phyloP scores from a whole-genome alignment of 306 rosid genomes.

The Quercus dentata region DNA sequence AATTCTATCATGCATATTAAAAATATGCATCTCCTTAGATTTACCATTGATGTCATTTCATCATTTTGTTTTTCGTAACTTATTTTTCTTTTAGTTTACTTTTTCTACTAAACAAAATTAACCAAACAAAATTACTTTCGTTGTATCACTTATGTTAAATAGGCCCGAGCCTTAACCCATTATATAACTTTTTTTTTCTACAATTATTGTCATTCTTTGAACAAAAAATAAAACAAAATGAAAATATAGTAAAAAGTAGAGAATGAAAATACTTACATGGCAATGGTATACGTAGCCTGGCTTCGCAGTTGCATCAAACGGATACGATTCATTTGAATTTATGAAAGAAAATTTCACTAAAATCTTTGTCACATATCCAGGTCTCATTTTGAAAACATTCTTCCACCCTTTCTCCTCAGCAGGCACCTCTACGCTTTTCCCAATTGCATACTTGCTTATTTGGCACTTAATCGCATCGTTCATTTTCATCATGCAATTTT shows the following conservation, averaged over 20 bases:
- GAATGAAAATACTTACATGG: conserved; percentile 34
- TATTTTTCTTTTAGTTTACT: too few relatives aligned
- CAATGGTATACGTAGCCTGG: conserved; percentile 59
- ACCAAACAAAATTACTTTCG: too few relatives aligned
- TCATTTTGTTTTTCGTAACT: too few relatives aligned
- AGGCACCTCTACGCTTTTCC: conserved; percentile 32
- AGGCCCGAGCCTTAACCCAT: too few relatives aligned
- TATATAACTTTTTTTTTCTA: too few relatives aligned
- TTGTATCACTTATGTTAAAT: too few relatives aligned
- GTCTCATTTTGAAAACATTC: conserved; percentile 50
- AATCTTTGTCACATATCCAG: conserved; percentile 38
- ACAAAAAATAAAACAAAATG: background rate
- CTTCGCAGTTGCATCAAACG: conserved; percentile 34
- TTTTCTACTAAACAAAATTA: too few relatives aligned
- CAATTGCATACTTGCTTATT: conserved; percentile 51
- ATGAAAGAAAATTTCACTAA: conserved; percentile 38
- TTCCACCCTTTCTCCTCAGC: conserved; percentile 51
- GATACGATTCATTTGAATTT: conserved; percentile 39
- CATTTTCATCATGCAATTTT: conserved; percentile 49
- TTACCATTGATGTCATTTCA: too few relatives aligned
- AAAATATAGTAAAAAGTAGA: background rate
- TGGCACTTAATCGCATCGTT: conserved; percentile 73
- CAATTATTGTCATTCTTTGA: too few relatives aligned
- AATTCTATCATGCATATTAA: too few relatives aligned
- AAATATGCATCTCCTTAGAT: too few relatives aligned